phyloP scores from a whole-genome alignment of 768 basidiomycete species.

The Wakefieldia striispora region DNA sequence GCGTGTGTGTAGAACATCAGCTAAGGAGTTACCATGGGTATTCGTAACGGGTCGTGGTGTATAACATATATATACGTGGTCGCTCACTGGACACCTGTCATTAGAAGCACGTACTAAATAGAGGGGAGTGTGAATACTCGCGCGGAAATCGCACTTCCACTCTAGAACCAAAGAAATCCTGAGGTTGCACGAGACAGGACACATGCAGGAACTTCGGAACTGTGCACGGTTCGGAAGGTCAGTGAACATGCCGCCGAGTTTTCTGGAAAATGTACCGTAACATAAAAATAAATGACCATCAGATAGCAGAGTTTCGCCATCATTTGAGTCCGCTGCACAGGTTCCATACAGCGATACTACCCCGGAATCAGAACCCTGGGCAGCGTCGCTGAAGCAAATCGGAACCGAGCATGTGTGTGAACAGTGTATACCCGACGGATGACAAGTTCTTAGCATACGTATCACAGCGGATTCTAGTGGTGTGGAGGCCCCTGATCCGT shows the following conservation, averaged over 20 bases:
- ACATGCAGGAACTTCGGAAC: neutral
- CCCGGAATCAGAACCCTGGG: neutral
- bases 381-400: neutral
- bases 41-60: neutral
- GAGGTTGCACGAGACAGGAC: neutral
- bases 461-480: neutral
- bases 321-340: neutral
- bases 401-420: conserved; percentile 3
- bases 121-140: too few relatives aligned
- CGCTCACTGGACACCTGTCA: neutral
- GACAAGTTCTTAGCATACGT: neutral
- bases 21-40: neutral
- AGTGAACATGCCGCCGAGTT: neutral
- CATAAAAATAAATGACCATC: conserved; percentile 8
- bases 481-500: neutral
- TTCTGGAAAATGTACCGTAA: neutral
- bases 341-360: neutral
- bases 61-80: neutral
- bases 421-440: neutral
- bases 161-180: neutral
- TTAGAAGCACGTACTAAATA: neutral
- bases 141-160: neutral
- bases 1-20: too few relatives aligned
- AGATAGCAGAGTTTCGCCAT: neutral
- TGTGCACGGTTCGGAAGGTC: neutral